These are phyloP conservation scores for Bassia scoparia DNA, from an alignment of 148 eudicot genomes.

Conservation along the genomic window DNA sequence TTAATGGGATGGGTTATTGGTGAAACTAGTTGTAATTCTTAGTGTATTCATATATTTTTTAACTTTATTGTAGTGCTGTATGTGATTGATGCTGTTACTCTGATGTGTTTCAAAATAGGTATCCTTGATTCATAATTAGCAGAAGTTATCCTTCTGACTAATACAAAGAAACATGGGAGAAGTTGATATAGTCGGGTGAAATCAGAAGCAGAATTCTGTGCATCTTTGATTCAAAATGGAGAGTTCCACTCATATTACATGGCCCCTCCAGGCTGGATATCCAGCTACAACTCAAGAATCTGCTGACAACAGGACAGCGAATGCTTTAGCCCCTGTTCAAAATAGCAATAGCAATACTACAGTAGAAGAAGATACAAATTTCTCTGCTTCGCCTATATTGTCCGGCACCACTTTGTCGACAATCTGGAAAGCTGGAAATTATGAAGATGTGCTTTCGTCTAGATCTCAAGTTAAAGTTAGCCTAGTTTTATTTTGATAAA, in stretches of 20 bases:
- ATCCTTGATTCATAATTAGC: background rate
- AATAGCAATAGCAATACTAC: slow-evolving; percentile 37
- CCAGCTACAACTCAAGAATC: slow-evolving; percentile 34
- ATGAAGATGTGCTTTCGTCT: slow-evolving; percentile 41
- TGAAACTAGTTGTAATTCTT: background rate
- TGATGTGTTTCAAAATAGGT: slow-evolving; percentile 6
- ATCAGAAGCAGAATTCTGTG: slow-evolving; percentile 32
- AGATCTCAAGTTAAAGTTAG: slow-evolving; percentile 55
- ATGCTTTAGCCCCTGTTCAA: slow-evolving; percentile 29
- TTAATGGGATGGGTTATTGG: background rate
- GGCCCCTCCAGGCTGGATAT: slow-evolving; percentile 27
- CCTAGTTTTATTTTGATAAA: slow-evolving; percentile 2
- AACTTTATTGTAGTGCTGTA: background rate
- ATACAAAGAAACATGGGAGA: slow-evolving; percentile 34
- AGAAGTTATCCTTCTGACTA: background rate
- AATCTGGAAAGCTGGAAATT: slow-evolving; percentile 91
- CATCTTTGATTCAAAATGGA: slow-evolving; percentile 26
- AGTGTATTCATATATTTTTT: background rate
- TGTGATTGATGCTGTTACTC: slow-evolving; percentile 4
- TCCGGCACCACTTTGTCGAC: slow-evolving; percentile 85
- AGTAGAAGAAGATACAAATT: slow-evolving; percentile 51
- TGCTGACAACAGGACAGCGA: slow-evolving; percentile 34
- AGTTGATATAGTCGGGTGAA: slow-evolving; percentile 37
- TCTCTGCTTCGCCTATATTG: slow-evolving; percentile 47
- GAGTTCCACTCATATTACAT: slow-evolving; percentile 23